A percentile compares a stretch with the other conserved stretches of the same genome.
Evolutionary conservation across 371 early-diverging fungal species (phyloP).

Genomic region (Mucor racemosus): DNA sequence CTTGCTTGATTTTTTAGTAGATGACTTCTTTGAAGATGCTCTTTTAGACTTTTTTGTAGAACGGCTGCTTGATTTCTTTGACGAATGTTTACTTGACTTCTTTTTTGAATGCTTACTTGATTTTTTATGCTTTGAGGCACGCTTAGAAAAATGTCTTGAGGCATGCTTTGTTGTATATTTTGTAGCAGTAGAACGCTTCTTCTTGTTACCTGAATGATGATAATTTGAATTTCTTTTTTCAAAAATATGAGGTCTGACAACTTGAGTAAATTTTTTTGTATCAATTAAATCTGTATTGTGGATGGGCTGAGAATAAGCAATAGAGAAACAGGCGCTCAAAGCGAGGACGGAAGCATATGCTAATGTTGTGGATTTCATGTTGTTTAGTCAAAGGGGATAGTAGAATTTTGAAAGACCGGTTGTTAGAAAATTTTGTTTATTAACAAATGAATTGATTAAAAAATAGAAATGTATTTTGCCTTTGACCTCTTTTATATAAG

Average conservation of each 20-base stretch:
- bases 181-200: not conserved
- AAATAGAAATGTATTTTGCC: not conserved
- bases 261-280: not conserved
- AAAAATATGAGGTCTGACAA: not conserved
- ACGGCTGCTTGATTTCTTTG: not conserved
- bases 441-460: conserved; percentile 4
- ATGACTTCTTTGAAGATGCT: not conserved
- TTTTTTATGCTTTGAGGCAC: no score
- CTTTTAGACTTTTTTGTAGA: not conserved
- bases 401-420: not conserved
- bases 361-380: conserved; percentile 1
- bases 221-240: not conserved
- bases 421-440: not conserved
- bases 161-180: not conserved
- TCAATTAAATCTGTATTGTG: not conserved
- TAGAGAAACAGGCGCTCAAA: not conserved
- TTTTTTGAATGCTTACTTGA: not conserved
- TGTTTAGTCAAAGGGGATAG: not conserved
- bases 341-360: not conserved
- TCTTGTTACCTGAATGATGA: not conserved
- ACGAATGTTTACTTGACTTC: not conserved
- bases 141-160: not conserved
- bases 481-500: not conserved
- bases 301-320: not conserved
- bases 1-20: not conserved